Percentiles rank a stretch among this genome's conserved stretches.
phyloP scores from a whole-genome alignment of 73 alveolate genomes.

The Breviolum minutum region DNA sequence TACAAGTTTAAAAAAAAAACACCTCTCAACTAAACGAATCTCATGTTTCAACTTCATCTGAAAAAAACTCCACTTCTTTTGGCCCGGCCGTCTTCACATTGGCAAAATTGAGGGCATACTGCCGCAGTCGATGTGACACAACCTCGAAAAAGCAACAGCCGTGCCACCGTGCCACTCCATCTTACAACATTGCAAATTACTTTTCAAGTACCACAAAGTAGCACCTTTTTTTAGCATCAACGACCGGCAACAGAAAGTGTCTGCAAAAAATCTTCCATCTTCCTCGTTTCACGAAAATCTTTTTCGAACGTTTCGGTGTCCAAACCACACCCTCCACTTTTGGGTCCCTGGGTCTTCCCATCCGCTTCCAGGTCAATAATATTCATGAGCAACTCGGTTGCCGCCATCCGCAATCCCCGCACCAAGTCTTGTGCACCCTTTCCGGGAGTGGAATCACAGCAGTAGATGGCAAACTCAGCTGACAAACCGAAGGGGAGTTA shows the following conservation, averaged over 20 bases:
- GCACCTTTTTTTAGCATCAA: no score
- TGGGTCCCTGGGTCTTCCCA: not conserved
- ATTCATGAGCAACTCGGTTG: slow-evolving; percentile 71
- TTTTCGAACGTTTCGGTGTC: no score
- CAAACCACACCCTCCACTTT: not conserved
- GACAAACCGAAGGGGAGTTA: not conserved
- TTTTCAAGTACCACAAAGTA: no score
- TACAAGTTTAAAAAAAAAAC: no score
- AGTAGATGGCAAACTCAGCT: no score
- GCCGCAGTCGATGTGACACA: slow-evolving; percentile 75
- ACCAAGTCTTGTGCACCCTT: slow-evolving; percentile 78
- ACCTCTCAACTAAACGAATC: no score
- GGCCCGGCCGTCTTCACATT: slow-evolving; percentile 45
- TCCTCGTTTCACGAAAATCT: no score
- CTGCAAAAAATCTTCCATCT: not conserved
- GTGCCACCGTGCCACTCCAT: no score
- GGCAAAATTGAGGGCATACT: slow-evolving; percentile 69
- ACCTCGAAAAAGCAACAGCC: slow-evolving; percentile 7
- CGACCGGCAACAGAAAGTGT: not conserved
- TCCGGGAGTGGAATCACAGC: not conserved
- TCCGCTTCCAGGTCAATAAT: slow-evolving; percentile 51
- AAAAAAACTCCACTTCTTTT: not conserved
- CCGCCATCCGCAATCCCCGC: slow-evolving; percentile 68
- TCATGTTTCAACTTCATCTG: no score
- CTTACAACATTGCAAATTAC: no score